phyloP scores from a whole-genome alignment of 2,329 filamentous ascomycete species.

The Botrytis paeoniae region DNA sequence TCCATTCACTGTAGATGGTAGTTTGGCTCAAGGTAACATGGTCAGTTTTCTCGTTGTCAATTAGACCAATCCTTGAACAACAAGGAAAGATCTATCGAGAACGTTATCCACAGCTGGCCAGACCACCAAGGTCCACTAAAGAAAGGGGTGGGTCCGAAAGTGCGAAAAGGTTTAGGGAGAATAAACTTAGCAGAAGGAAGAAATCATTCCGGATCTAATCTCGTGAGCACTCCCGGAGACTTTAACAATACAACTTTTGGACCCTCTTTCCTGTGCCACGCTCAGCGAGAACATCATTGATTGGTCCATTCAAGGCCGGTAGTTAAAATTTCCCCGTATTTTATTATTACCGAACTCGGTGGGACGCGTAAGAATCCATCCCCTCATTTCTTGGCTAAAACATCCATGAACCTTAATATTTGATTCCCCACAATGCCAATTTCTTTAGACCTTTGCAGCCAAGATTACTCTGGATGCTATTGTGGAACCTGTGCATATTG shows the following conservation, averaged over 20 bases:
- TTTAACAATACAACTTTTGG: not conserved
- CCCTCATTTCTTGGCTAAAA: not conserved
- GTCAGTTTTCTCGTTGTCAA: not conserved
- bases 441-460: not conserved
- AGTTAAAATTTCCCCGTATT: constrained; percentile 12
- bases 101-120: not conserved
- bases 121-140: not conserved
- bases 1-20: not conserved
- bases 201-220: constrained; percentile 5
- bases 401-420: not conserved
- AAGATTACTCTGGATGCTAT: not conserved
- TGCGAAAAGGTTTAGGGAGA: not conserved
- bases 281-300: not conserved
- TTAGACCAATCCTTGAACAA: not conserved
- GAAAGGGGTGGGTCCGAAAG: not conserved
- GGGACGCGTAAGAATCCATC: not conserved
- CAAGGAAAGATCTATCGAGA: not conserved
- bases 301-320: not conserved
- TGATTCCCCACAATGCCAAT: not conserved
- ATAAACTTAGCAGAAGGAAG: not conserved
- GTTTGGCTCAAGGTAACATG: not conserved
- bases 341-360: not conserved
- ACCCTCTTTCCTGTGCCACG: not conserved
- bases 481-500: not conserved
- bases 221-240: not conserved